Evolutionary conservation across 2,329 filamentous ascomycete species (phyloP), one percentile per base, ranked within the genome.

Genomic region (Chalaropsis thielavioides): DNA sequence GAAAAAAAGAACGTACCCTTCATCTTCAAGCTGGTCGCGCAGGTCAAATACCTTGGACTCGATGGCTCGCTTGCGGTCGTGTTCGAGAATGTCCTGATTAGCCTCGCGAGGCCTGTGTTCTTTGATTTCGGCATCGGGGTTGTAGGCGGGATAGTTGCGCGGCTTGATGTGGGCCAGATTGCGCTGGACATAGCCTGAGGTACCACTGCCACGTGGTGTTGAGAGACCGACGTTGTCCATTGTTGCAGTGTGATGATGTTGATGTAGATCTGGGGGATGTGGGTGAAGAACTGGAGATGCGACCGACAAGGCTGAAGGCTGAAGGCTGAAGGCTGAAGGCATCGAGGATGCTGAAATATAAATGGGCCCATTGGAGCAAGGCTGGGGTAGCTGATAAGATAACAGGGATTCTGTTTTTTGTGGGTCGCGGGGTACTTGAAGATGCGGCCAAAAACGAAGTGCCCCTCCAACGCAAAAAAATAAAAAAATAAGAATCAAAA

Each of bases 101-200:
- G 95, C 92, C 71, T 95, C 85, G 27, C 92, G 85, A 73, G 88
- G 88, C 68, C 82, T 81, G 75, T 95, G 89, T 71, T 85, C 86
- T 70, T 89, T 80, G 66, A 78, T 80, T 70, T 89, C 83, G 69
- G 83, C 78, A 72, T 89, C 84, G 0, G 91, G 92, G 19, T 86
- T 85, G 54, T 65, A 63, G 8, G 54, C 44, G 67, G 79, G 81
- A 71, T 84, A 83, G 77, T 95, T 90, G 76, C 92, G 91, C 38
- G 89, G 91, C 73, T 83, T 85, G 70, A 96, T 85, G 73, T 92
- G 86, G 19, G 94, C 94, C 43, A 91, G 84, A 78, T 97, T 99
- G 75, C 91, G 90, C 77, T 97, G 92, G 65, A 99, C 92, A 74
- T 97, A 97, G 73, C 94, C 94, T 0, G 92, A 97, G 66, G 94